Evolutionary conservation across 176 grass and related monocot genomes (phyloP).

Genomic region (Aegilops sharonensis): DNA sequence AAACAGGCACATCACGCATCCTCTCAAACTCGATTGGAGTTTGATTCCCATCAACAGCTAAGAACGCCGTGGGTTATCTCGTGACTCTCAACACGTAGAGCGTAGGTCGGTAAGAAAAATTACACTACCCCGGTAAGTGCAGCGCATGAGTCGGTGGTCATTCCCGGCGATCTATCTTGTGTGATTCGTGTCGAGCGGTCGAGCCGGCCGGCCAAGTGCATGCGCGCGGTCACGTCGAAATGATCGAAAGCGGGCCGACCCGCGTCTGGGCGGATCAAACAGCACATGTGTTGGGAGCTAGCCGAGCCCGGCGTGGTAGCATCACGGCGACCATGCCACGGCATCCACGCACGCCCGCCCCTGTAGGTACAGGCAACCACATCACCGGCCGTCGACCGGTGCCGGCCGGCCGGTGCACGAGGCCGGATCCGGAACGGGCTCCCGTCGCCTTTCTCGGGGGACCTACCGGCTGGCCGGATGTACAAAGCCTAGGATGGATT

Average conservation of each 20-base stretch:
- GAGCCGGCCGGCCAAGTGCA: not conserved
- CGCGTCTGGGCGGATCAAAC: not conserved
- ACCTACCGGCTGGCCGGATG: not conserved
- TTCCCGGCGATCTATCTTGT: not conserved
- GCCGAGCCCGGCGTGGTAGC: too few relatives aligned
- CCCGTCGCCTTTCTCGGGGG: not conserved
- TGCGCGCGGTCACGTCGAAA: constrained; percentile 14
- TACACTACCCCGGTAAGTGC: not conserved
- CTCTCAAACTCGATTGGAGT: not conserved
- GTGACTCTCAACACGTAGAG: not conserved
- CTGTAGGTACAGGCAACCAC: not conserved
- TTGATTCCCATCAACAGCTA: not conserved
- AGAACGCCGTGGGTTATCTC: not conserved
- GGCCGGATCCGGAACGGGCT: constrained; percentile 4
- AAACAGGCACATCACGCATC: not conserved
- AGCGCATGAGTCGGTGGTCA: not conserved
- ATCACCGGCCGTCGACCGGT: not conserved
- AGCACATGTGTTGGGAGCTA: not conserved
- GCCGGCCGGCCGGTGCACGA: constrained; percentile 2
- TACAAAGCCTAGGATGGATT: not conserved
- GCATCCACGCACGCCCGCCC: not conserved
- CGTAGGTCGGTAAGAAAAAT: not conserved
- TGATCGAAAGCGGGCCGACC: not conserved
- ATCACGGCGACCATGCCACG: not conserved
- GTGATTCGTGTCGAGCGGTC: not conserved